A percentile compares a stretch with the other conserved stretches of the same genome.
Evolutionary conservation across 805 yeast genomes (phyloP).

Genomic region (Jamesozyma spencerorum): DNA sequence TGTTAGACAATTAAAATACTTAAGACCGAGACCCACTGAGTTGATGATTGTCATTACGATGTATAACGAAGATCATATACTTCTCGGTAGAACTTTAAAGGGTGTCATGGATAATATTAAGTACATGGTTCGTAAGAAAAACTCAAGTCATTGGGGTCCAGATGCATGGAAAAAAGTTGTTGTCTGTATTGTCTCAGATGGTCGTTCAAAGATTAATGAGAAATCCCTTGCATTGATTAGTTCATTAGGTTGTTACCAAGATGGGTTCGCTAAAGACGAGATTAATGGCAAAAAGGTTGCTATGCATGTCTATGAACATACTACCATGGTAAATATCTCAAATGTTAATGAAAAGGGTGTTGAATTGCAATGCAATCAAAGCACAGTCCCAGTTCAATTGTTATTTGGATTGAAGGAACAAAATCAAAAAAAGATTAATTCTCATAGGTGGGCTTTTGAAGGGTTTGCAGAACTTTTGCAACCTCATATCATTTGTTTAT

Average conservation of each 20-base stretch:
- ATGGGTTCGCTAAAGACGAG: slow-evolving; percentile 87
- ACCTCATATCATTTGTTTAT: slow-evolving; percentile 72
- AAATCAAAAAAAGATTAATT: slow-evolving; percentile 82
- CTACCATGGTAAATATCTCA: slow-evolving; percentile 81
- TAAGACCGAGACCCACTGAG: slow-evolving; percentile 75
- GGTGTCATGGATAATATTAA: slow-evolving; percentile 85
- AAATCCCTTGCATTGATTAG: slow-evolving; percentile 72
- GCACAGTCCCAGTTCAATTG: slow-evolving; percentile 77
- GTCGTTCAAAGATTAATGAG: slow-evolving; percentile 74
- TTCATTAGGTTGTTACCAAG: slow-evolving; percentile 86
- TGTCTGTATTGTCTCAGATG: slow-evolving; percentile 84
- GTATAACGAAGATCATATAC: slow-evolving; percentile 80
- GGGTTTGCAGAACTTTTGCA: slow-evolving; percentile 76
- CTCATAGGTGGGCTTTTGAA: slow-evolving; percentile 95
- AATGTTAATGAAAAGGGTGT: slow-evolving; percentile 53
- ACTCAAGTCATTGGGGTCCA: slow-evolving; percentile 81
- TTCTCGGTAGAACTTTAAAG: slow-evolving; percentile 75
- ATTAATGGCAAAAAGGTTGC: slow-evolving; percentile 75
- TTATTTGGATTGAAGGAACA: slow-evolving; percentile 84
- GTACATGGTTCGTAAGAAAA: slow-evolving; percentile 56
- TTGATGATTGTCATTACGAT: slow-evolving; percentile 77
- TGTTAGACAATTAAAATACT: slow-evolving; percentile 73
- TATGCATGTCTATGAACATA: slow-evolving; percentile 88
- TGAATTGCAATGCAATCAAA: slow-evolving; percentile 38
- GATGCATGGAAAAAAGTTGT: slow-evolving; percentile 93